These are phyloP conservation scores for Wickerhamiella allomyrinae DNA, from an alignment of 805 yeast genomes.

Conservation along the genomic window DNA sequence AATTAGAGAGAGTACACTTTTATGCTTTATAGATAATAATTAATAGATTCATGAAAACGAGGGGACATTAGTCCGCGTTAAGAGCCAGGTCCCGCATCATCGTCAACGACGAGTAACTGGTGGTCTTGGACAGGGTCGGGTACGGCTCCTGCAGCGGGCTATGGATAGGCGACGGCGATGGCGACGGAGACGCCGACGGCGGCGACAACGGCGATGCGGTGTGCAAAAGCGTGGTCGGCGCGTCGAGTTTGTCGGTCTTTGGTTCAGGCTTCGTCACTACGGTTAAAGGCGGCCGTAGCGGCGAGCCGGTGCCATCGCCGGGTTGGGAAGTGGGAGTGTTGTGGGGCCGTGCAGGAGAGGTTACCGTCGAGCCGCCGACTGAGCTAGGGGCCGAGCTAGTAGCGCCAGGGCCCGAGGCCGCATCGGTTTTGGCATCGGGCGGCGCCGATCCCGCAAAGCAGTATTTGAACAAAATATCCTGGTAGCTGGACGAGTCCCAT, in stretches of 20 bases:
- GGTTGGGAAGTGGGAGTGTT: too few relatives aligned
- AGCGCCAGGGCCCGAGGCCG: too few relatives aligned
- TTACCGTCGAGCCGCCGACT: too few relatives aligned
- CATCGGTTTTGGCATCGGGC: too few relatives aligned
- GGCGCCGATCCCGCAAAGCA: conserved; percentile 19
- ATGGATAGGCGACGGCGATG: not conserved
- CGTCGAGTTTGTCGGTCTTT: not conserved
- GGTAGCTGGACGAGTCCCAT: conserved; percentile 26
- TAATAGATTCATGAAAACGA: not conserved
- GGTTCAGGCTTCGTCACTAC: too few relatives aligned
- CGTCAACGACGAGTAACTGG: not conserved
- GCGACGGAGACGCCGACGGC: not conserved
- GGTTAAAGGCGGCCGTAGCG: too few relatives aligned
- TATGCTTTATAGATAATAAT: not conserved
- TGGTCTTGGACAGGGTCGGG: not conserved
- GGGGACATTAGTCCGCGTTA: not conserved
- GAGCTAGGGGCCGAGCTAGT: too few relatives aligned
- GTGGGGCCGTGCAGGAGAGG: too few relatives aligned
- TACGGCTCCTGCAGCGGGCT: not conserved
- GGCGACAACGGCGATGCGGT: not conserved
- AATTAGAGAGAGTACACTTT: not conserved
- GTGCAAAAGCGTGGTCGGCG: not conserved
- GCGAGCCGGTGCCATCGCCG: too few relatives aligned
- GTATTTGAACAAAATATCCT: conserved; percentile 27
- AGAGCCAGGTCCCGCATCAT: not conserved